Evolutionary conservation across 768 basidiomycete genomes (phyloP).

Genomic region (Podaxis carcinomalis): DNA sequence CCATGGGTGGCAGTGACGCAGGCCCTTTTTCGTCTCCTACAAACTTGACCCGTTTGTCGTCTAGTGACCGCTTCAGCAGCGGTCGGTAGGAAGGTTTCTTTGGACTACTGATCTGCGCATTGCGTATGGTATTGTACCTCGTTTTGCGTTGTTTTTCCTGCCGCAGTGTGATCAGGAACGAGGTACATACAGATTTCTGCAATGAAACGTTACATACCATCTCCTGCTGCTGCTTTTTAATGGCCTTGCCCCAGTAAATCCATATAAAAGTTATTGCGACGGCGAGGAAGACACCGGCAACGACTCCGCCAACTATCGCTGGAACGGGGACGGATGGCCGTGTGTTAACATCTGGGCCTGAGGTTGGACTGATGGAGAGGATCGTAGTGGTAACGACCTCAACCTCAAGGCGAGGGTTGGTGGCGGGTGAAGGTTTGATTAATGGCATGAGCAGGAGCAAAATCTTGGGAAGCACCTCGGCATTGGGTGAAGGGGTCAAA

Average conservation of each 20-base stretch:
- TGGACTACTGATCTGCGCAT: constrained; percentile 27
- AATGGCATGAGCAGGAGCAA: constrained; percentile 8
- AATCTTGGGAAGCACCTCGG: constrained; percentile 8
- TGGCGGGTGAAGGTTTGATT: constrained; percentile 7
- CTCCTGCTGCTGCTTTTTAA: constrained; percentile 29
- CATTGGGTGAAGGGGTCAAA: neutral
- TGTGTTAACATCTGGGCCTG: neutral
- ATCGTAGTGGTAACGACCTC: constrained; percentile 15
- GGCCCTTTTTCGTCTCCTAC: constrained; percentile 16
- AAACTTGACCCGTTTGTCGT: constrained; percentile 38
- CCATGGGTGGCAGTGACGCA: neutral
- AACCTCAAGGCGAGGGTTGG: neutral
- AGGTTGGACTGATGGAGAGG: constrained; percentile 1
- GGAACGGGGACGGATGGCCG: constrained; percentile 34
- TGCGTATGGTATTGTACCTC: constrained; percentile 38
- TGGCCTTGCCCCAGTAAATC: constrained; percentile 41
- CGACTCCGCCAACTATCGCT: constrained; percentile 47
- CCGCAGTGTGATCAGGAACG: constrained; percentile 1
- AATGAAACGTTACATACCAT: constrained; percentile 15
- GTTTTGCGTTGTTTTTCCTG: constrained; percentile 24
- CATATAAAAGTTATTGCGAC: constrained; percentile 37
- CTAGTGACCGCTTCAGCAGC: constrained; percentile 19
- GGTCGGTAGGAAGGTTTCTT: constrained; percentile 24
- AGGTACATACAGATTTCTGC: neutral
- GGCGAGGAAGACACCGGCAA: constrained; percentile 44